Conservation (phyloP, 371 early-diverging fungal genomes). For the Chytridium lagenaria region DNA sequence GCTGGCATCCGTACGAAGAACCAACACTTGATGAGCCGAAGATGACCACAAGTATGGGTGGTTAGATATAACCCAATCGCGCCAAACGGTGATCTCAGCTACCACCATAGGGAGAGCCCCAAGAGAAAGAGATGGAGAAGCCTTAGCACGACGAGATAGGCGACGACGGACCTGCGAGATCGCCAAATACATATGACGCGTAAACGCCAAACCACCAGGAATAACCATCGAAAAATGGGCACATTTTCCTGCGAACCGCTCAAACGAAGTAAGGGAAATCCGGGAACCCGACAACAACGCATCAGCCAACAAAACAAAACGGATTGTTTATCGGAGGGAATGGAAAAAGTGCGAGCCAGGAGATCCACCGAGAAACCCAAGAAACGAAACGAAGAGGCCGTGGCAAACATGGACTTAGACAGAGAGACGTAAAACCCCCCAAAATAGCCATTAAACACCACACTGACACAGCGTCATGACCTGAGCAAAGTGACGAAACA, state of each 20-base stretch:
- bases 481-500: not conserved
- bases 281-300: not conserved
- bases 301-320: not conserved
- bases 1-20: constrained; percentile 20
- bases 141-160: not conserved
- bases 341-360: not conserved
- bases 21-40: not conserved
- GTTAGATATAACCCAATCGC: too few species aligned
- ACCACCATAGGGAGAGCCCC: not conserved
- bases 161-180: too few species aligned
- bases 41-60: constrained; percentile 14
- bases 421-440: not conserved
- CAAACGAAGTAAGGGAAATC: not conserved
- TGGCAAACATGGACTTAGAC: not conserved
- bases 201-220: constrained; percentile 20
- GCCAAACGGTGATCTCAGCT: not conserved
- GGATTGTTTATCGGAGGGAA: not conserved
- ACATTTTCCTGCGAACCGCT: constrained; percentile 16
- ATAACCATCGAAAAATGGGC: constrained; percentile 24
- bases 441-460: not conserved
- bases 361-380: not conserved
- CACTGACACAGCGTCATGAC: not conserved
- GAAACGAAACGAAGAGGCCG: not conserved
- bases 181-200: constrained; percentile 10
- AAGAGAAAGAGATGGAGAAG: not conserved